These are phyloP conservation scores for Zea luxurians DNA, from an alignment of 176 grass and related monocot genomes.

Conservation along the genomic window DNA sequence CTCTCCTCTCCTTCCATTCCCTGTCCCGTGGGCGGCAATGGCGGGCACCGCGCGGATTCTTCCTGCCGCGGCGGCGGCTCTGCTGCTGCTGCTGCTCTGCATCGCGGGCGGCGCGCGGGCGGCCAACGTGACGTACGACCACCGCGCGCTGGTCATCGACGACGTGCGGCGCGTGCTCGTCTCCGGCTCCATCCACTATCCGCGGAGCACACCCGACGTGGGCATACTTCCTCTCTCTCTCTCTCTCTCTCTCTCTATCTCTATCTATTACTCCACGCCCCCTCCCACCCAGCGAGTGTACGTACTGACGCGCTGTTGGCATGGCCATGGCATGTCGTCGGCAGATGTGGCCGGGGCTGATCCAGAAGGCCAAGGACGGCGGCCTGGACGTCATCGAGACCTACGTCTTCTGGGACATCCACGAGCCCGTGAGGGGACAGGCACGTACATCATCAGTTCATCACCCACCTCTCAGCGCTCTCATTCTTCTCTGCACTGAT, in stretches of 20 bases:
- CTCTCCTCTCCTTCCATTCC: neutral
- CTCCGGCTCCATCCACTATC: conserved; percentile 98
- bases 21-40: conserved; percentile 19
- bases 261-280: neutral
- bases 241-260: neutral
- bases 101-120: conserved; percentile 33
- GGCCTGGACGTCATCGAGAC: conserved; percentile 88
- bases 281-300: no score
- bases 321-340: conserved; percentile 5
- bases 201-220: conserved; percentile 93
- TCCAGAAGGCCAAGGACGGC: conserved; percentile 94
- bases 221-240: neutral
- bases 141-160: conserved; percentile 85
- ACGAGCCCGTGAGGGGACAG: conserved; percentile 84
- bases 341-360: conserved; percentile 97
- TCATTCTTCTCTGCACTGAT: neutral
- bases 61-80: neutral
- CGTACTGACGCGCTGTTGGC: conserved; percentile 1
- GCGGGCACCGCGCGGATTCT: conserved; percentile 2
- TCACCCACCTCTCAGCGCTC: neutral
- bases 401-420: conserved; percentile 97
- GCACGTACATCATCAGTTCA: conserved; percentile 29
- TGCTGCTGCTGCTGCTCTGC: conserved; percentile 37
- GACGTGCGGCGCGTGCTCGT: conserved; percentile 84
- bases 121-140: conserved; percentile 83